Percentiles rank a stretch among this genome's conserved stretches.
phyloP scores from a whole-genome alignment of 2,329 filamentous ascomycete genomes.

The Pseudocercospora cruenta region DNA sequence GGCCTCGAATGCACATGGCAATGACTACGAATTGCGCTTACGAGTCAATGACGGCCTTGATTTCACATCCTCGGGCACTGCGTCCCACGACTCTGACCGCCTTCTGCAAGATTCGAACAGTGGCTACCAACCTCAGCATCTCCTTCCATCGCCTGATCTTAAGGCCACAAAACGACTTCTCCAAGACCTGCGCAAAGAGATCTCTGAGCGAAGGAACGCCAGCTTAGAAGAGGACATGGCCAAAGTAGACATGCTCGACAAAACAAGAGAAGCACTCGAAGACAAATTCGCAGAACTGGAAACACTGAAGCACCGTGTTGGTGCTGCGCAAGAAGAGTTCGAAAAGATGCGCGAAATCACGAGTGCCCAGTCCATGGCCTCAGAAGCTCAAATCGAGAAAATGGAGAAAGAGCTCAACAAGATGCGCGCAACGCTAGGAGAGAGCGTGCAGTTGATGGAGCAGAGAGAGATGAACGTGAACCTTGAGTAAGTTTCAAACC shows the following conservation, averaged over 20 bases:
- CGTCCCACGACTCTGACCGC: slow-evolving; percentile 63
- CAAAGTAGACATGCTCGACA: slow-evolving; percentile 89
- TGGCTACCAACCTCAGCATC: slow-evolving; percentile 86
- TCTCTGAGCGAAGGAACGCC: slow-evolving; percentile 81
- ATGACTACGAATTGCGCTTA: slow-evolving; percentile 81
- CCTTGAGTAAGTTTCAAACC: slow-evolving; percentile 72
- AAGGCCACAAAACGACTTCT: slow-evolving; percentile 83
- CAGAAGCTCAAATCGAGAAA: slow-evolving; percentile 94
- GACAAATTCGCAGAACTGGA: slow-evolving; percentile 94
- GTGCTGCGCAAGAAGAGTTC: slow-evolving; percentile 89
- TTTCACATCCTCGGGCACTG: slow-evolving; percentile 60
- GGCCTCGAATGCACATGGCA: slow-evolving; percentile 81
- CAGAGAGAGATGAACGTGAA: slow-evolving; percentile 96
- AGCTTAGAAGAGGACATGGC: slow-evolving; percentile 91
- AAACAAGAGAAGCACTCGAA: slow-evolving; percentile 94
- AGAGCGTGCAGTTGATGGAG: slow-evolving; percentile 88
- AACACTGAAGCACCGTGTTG: slow-evolving; percentile 82
- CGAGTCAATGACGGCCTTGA: slow-evolving; percentile 78
- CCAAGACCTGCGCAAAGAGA: slow-evolving; percentile 78
- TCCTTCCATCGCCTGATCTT: slow-evolving; percentile 87
- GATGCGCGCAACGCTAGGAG: slow-evolving; percentile 81
- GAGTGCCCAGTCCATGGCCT: slow-evolving; percentile 82
- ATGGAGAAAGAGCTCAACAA: slow-evolving; percentile 98
- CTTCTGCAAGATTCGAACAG: slow-evolving; percentile 79
- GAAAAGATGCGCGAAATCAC: slow-evolving; percentile 85